Evolutionary conservation across 2,329 filamentous ascomycete genomes (phyloP), one percentile per base, ranked within the genome.

Genomic region (Penicillium brasilianum): DNA sequence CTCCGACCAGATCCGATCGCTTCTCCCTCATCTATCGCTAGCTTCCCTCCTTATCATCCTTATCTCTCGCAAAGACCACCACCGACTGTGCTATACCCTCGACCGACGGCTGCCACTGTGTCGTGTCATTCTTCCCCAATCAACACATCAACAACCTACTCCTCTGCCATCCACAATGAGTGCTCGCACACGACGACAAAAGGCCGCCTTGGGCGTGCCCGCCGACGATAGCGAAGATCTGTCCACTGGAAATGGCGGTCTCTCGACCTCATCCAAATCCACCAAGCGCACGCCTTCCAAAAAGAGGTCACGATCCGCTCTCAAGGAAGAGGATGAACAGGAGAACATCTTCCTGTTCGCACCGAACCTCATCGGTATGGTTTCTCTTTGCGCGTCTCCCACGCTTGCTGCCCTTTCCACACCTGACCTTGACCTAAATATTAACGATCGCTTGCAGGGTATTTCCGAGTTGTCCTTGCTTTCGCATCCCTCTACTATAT

Each of bases 401-500:
- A 14, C 37, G 51, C 52, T 28, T 43, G 52, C 16, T 10, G 8
- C 13, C n/a, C 20, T 22, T 16, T n/a, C 20, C 32, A 28, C n/a
- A n/a, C 22, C 58, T 44, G 13, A 22, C 16, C 44, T 13, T 28
- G 14, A 10, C 4, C 28, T n/a, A 28, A 14, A 11, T 48, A 30
- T 30, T 37, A 30, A 48, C 36, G 48, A 41, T 58, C 14, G 34
- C 44, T 43, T 10, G 25, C 22, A 93, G 91, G 91, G 68, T 94
- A 94, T 78, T 84, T 81, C 60, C 88, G 91, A 71, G 90, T 95
- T 73, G 81, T 94, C 66, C 86, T 94, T 68, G 93, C 93, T 70
- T 82, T 97, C 72, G 92, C 91, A 51, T 97, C 95, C 30, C 88
- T 99, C 68, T 97, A 98, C 83, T 99, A 97, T 83, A 99, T 99